Base-by-base conservation (phyloP, 192 early-diverging fungal genomes). In the Mortierella antarctica region DNA sequence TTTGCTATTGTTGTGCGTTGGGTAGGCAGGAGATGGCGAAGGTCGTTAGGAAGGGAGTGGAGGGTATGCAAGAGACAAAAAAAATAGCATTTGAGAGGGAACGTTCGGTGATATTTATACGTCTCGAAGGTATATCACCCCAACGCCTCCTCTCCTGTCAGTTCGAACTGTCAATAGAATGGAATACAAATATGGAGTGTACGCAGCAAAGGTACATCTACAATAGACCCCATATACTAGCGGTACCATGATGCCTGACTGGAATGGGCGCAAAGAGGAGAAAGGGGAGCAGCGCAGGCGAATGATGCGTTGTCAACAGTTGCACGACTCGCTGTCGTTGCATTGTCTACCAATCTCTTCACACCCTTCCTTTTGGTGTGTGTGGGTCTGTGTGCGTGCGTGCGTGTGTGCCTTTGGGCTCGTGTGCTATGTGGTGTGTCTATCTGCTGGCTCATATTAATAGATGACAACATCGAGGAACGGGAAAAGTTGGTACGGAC, bases 401-500 rank as follows among this genome's bases (percentile, higher is more conserved):
- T 56, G 54, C 7, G 7, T 56, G 23, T 56, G 13, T n/a, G n/a
- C 9, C 54, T 56, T 21, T 56, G 54, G 48, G 23, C 23, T 65
- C 11, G 17, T 7, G 7, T 14, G 7, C 48, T 17, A 6, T 48
- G 20, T 53, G 39, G 23, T 31, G 31, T 40, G 63, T 51, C 15
- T 39, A 17, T 49, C 31, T 20, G 17, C 51, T 65, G 50, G 55
- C 45, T 18, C 40, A 67, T 54, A 31, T 56, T 45, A 56, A 57
- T 45, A 59, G 57, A 53, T 45, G 65, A 55, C 18, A 13, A 57
- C 23, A 57, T 40, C n/a, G 6, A 31, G 23, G 46, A 40, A 46
- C 31, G 13, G 39, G 42, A 63, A 31, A 57, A 57, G 53, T 56
- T 71, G 61, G 61, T 50, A 45, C 51, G 46, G 48, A 71, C 63